Base-by-base conservation (phyloP, 257 asterid species). In the Anisodus tanguticus region DNA sequence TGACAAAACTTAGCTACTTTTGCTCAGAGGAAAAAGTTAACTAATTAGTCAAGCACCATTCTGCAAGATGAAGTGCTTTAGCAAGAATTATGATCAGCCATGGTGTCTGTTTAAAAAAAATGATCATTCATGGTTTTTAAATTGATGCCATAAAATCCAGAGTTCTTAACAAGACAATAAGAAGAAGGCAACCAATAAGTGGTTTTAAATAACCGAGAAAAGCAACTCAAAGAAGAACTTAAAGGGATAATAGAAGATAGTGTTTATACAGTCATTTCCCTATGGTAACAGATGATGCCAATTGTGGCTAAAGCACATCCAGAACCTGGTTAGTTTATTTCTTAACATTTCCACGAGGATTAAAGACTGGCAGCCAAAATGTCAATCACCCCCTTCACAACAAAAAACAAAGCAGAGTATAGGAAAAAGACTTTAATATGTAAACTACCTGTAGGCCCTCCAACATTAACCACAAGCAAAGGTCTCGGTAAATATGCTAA, bases 371-470 rank as follows among this genome's bases (percentile, higher is more conserved):
- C 19, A 7, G 41, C 41, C 60, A 53, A 76, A 76, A 51, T 53
- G 37, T 3, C 45, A 76, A 76, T 76, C 80, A 6, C 45, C 45
- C 22, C 80, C 54, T 85, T 80, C 77, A 64, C 41, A 53, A 9
- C 13, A 60, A n/a, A 81, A 4, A 41, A 22, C 80, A 62, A 74
- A 67, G 64, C 60, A 35, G 16, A 9, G 66, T 55, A 51, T 55
- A 47, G 41, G 59, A 43, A 39, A 79, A 43, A 87, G 59, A 77
- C 79, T 71, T 9, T 55, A 86, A 82, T 37, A 87, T 58, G 83
- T 55, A 85, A 86, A 85, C 81, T 91, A 95, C 98, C 86, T 85
- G 98, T 86, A 57, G 98, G 98, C 64, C 98, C 98, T 86, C 98
- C 98, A 59, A 95, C 83, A 69, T 94, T 93, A 83, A 93, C 95